Evolutionary conservation across 2,329 filamentous ascomycete species (phyloP), one percentile per base, ranked within the genome.

Genomic region (Diatrype stigma): DNA sequence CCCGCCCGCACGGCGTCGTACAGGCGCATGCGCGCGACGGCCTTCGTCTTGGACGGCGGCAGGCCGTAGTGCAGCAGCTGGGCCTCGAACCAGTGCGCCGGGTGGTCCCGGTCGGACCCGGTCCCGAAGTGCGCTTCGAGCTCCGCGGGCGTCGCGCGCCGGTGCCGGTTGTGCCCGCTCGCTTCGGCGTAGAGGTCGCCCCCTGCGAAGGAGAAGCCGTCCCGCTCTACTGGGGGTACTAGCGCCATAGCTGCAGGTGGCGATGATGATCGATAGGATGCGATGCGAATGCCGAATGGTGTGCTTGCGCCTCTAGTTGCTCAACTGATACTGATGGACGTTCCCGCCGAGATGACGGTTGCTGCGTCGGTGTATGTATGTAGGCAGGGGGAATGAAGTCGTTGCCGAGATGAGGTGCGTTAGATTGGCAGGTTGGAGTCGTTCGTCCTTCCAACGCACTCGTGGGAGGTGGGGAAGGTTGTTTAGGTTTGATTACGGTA

Each of bases 61-160:
- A 86, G 70, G 1, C 80, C 82, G 65, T 85, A 86, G 65, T 86
- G 83, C 3, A 82, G 65, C 11, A 85, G 72, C 55, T 86, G 81
- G 0, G 82, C 81, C 54, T 82, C 76, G 51, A 82, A 86, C 77
- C 78, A 86, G 55, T 85, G 80, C 1, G 73, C 80, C 1, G 80
- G 75, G 42, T 74, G 74, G 57, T 84, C 79, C 42, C 68, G 71
- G 23, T 68, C 66, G 35, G 56, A 68, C 37, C 69, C 69, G 6
- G 63, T 61, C 42, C 75, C 72, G 54, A 79, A 76, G 45, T 75
- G 69, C 2, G 69, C 63, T 52, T 71, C 68, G 4, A 81, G 68
- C 56, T 80, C 75, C 1, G 67, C 57, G 3, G 65, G 30, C 1
- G 70, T 71, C 1, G 73, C 75, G 3, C 76, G 76, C 1, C 72